Evolutionary conservation across 1,139 yeast genomes (phyloP).

Genomic region (Blastobotrys malaysiensis): DNA sequence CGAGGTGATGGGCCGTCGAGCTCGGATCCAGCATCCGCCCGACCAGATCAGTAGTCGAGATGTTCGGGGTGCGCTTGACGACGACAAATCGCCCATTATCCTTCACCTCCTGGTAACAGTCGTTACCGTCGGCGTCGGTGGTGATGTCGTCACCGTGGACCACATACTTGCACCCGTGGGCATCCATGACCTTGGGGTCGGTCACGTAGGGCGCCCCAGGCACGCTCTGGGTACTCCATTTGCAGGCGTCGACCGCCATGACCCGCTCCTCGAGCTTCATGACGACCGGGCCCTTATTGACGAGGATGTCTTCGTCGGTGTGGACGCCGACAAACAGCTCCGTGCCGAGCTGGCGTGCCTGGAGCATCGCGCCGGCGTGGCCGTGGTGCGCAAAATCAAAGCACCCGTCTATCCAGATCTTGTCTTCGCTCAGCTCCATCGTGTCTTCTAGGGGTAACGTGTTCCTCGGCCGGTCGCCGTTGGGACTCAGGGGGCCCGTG

Average conservation of each 20-base stretch:
- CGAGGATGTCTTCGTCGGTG: constrained; percentile 75
- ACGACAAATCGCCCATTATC: constrained; percentile 81
- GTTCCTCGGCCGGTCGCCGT: too few relatives aligned
- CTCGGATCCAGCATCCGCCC: constrained; percentile 70
- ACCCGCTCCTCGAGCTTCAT: constrained; percentile 78
- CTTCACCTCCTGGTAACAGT: constrained; percentile 80
- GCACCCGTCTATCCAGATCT: constrained; percentile 88
- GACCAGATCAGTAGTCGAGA: constrained; percentile 90
- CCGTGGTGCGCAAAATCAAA: constrained; percentile 97
- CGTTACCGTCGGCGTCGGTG: constrained; percentile 91
- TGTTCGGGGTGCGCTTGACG: constrained; percentile 89
- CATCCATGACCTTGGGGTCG: constrained; percentile 71
- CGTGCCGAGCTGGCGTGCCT: constrained; percentile 74
- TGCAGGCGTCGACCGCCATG: constrained; percentile 80
- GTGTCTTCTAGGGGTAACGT: not conserved
- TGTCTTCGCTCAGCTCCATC: constrained; percentile 10
- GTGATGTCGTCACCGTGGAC: constrained; percentile 98
- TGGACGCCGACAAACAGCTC: constrained; percentile 86
- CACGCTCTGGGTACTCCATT: constrained; percentile 76
- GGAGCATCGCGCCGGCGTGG: constrained; percentile 94
- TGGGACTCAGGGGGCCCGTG: too few relatives aligned
- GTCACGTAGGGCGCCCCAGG: constrained; percentile 94
- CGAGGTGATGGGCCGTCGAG: constrained; percentile 53
- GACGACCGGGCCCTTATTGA: constrained; percentile 89
- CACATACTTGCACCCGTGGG: constrained; percentile 72